Evolutionary conservation across 306 rosid species (phyloP), one percentile per base, ranked within the genome.

Genomic region (Trifolium pratense): DNA sequence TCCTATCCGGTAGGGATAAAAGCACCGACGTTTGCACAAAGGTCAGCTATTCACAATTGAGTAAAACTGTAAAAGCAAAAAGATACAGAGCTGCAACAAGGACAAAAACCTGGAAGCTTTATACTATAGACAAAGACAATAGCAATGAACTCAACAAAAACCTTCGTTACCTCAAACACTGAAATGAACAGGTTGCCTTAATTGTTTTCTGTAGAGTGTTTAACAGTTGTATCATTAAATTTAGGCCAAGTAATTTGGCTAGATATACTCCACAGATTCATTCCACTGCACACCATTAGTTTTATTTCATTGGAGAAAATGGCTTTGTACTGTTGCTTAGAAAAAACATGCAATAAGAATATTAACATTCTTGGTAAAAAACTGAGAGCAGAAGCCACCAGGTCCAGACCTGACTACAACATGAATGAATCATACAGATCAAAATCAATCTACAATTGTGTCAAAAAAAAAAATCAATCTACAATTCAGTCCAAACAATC

Each of bases 391-490:
- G 32, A 58, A 76, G 29, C 39, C 40, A 76, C 48, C 62, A 0
- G 11, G 60, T 58, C 20, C 68, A 29, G 12, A 40, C 23, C 42
- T 36, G 55, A 26, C 49, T 12, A 43, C 49, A 43, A 13, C 15
- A 58, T 66, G 51, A 46, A 37, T 18, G 29, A 57, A 25, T 23
- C 4, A 57, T 23, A 16, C 8, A 18, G 48, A 23, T 36, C 29
- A 78, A 73, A 68, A 74, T 73, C 20, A 59, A 48, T 59, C 51
- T 21, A 53, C 37, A 67, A 21, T 53, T 31, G n/a, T n/a, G n/a
- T n/a, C n/a, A n/a, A n/a, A n/a, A n/a, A n/a, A n/a, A n/a, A 78
- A 73, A 68, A 74, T 73, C 20, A 59, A 48, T 59, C 51, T 21
- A 53, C 37, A 67, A 21, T 53, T 31, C 59, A 77, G 68, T 66